Conservation (phyloP, 305 asterid genomes). For the Solanum aculeatissimum region DNA sequence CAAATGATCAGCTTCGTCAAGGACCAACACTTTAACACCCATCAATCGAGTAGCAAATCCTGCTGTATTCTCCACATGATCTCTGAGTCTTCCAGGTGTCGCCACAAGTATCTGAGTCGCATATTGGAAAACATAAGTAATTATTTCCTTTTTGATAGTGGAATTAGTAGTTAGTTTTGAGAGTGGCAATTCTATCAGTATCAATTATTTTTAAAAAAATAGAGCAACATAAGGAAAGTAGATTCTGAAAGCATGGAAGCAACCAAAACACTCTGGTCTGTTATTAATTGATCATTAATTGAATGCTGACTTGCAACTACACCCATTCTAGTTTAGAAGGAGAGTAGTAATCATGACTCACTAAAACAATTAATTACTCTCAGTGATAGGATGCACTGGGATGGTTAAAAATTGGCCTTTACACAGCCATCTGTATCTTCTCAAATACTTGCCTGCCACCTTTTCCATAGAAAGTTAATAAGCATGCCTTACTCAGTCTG, state of each 20-base stretch:
- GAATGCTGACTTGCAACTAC: not conserved
- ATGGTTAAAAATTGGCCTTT: not conserved
- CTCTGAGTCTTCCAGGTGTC: slow-evolving; percentile 95
- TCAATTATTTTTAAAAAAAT: not conserved
- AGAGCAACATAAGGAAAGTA: not conserved
- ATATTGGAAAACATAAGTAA: not conserved
- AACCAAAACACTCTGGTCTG: not conserved
- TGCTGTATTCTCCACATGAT: slow-evolving; percentile 84
- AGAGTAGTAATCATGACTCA: not conserved
- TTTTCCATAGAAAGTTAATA: not conserved
- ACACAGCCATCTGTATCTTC: not conserved
- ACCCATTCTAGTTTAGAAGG: not conserved
- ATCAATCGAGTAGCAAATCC: slow-evolving; percentile 86
- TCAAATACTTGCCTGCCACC: not conserved
- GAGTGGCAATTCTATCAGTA: not conserved
- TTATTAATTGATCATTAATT: not conserved
- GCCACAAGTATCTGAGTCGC: slow-evolving; percentile 82
- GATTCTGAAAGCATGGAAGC: not conserved
- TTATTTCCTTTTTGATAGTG: not conserved
- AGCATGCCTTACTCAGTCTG: not conserved
- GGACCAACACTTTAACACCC: slow-evolving; percentile 89
- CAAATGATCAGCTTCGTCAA: slow-evolving; percentile 97
- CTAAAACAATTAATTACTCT: not conserved
- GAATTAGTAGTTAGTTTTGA: not conserved
- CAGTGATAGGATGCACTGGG: not conserved